Percentiles rank a stretch among this genome's conserved stretches.
These are phyloP conservation scores for Rhodofomes roseus DNA, from an alignment of 1,284 basidiomycete genomes.

Conservation along the genomic window DNA sequence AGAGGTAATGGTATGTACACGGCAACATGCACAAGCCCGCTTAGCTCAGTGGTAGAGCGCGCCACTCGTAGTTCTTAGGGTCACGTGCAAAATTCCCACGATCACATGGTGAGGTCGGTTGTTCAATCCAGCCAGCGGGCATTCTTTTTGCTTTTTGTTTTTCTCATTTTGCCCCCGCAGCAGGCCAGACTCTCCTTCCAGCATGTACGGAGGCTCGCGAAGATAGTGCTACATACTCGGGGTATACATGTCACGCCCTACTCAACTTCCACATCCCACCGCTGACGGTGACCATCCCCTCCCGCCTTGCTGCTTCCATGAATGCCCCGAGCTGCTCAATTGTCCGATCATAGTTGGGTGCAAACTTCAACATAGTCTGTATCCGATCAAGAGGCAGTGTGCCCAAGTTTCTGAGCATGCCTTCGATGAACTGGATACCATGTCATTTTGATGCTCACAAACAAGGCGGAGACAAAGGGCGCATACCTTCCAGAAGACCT, in stretches of 20 bases:
- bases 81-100: slow-evolving; percentile 39
- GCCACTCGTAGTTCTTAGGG: slow-evolving; percentile 37
- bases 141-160: slow-evolving; percentile 8
- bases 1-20: too few relatives aligned
- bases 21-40: slow-evolving; percentile 15
- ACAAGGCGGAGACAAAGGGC: not conserved
- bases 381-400: slow-evolving; percentile 70
- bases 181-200: too few relatives aligned
- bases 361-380: slow-evolving; percentile 79
- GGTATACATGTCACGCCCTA: not conserved
- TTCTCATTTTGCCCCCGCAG: not conserved
- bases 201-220: too few relatives aligned
- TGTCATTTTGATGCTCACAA: slow-evolving; percentile 5
- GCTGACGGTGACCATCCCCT: slow-evolving; percentile 67
- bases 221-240: too few relatives aligned
- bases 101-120: slow-evolving; percentile 29
- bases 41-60: slow-evolving; percentile 35
- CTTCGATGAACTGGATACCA: slow-evolving; percentile 65
- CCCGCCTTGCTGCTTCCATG: slow-evolving; percentile 73
- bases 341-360: slow-evolving; percentile 74
- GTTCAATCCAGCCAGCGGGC: slow-evolving; percentile 38
- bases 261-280: slow-evolving; percentile 75
- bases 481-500: slow-evolving; percentile 78
- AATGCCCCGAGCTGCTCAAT: slow-evolving; percentile 73
- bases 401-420: slow-evolving; percentile 83